Evolutionary conservation across 192 early-diverging fungal genomes (phyloP), one percentile per base, ranked within the genome.

Genomic region (Gamsiella multidivaricata): DNA sequence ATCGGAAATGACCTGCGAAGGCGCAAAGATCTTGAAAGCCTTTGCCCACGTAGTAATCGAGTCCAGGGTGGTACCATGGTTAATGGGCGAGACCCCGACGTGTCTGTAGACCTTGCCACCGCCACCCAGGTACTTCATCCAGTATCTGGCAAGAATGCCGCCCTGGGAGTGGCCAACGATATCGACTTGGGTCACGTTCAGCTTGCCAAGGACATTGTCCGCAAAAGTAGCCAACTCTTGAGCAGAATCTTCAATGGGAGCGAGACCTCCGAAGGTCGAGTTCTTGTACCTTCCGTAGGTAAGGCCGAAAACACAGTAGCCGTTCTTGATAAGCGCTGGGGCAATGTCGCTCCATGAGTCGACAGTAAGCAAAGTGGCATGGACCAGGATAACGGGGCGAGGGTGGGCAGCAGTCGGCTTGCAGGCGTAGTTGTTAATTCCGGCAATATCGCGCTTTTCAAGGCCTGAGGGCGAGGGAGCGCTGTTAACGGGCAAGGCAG

Each of bases 111-210:
- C 65, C 50, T 76, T 76, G 3, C 64, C 73, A 15, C 28, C 36
- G 12, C 65, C 73, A 36, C 34, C 60, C 8, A 69, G 37, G 32
- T 69, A 64, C 58, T 68, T 78, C n/a, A 69, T 62, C 65, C 66
- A 78, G 66, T 78, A 69, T 7, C 74, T 61, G 10, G 58, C 59
- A 1, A 69, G 54, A 22, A 78, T 68, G n/a, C 74, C 65, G 8
- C 74, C 74, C 12, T 78, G 65, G 6, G 74, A 78, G 36, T 78
- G 74, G 18, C 65, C 59, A 6, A 63, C 64, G n/a, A 66, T 47
- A 51, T 76, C 73, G 10, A 76, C 65, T 39, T 67, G 57, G 11
- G 10, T 67, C 20, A 29, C 47, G 23, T 64, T 50, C 46, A 52
- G 32, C 37, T 55, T 51, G n/a, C 18, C 32, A 42, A 78, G 14